Percentiles rank a stretch among this genome's conserved stretches.
These are phyloP conservation scores for Globisporangium nagaii DNA, from an alignment of 352 stramenopile genomes.

Conservation along the genomic window DNA sequence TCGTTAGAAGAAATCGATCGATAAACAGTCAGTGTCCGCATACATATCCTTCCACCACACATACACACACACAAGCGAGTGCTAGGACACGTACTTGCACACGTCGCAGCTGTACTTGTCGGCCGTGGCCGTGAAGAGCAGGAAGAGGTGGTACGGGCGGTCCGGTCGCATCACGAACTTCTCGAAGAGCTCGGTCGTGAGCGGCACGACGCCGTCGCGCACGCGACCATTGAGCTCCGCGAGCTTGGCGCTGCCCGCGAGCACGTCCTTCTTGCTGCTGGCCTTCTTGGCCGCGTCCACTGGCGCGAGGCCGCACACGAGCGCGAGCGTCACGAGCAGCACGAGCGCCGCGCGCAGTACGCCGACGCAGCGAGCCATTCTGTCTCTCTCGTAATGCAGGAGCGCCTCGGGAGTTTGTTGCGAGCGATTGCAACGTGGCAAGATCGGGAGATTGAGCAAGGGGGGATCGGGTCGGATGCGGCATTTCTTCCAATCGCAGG, in stretches of 20 bases:
- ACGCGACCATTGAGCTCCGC: constrained; percentile 38
- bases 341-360: constrained; percentile 6
- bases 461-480: too few relatives aligned
- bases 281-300: constrained; percentile 40
- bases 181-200: constrained; percentile 51
- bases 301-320: not conserved
- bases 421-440: constrained; percentile 4
- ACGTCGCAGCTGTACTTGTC: constrained; percentile 76
- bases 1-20: too few relatives aligned
- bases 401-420: too few relatives aligned
- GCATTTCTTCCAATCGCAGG: too few relatives aligned
- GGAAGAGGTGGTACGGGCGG: constrained; percentile 74
- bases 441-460: not conserved
- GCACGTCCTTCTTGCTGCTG: constrained; percentile 25
- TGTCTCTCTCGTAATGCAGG: too few relatives aligned
- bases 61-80: not conserved
- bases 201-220: constrained; percentile 54
- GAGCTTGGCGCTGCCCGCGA: constrained; percentile 57
- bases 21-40: too few relatives aligned
- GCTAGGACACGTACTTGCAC: constrained; percentile 42
- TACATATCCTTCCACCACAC: not conserved
- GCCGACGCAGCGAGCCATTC: constrained; percentile 1
- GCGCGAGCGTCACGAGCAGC: too few relatives aligned
- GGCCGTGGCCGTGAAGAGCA: constrained; percentile 70
- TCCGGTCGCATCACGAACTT: constrained; percentile 56